Percentiles rank a stretch among this genome's conserved stretches.
These are phyloP conservation scores for Chaetomiaceae sp. DNA, from an alignment of 2,329 filamentous ascomycete genomes.

Conservation along the genomic window DNA sequence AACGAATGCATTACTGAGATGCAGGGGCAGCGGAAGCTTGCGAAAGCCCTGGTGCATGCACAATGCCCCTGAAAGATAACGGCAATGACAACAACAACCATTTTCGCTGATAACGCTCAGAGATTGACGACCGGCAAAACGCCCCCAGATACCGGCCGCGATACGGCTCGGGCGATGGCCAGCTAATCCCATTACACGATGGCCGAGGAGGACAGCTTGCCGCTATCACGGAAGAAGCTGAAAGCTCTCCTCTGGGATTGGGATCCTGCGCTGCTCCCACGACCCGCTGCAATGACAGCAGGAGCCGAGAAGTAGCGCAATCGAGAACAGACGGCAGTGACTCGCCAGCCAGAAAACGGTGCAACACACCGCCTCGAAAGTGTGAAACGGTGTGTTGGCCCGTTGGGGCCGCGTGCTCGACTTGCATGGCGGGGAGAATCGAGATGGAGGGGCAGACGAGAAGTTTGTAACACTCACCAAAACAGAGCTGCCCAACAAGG, in stretches of 20 bases:
- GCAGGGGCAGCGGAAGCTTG: not conserved
- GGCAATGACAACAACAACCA: conserved; percentile 4
- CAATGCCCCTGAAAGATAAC: not conserved
- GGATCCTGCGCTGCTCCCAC: not conserved
- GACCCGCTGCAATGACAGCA: too few species aligned
- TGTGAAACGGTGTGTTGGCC: not conserved
- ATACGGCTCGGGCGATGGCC: conserved; percentile 4
- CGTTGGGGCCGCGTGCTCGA: not conserved
- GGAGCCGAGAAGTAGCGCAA: too few species aligned
- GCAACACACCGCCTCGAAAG: not conserved
- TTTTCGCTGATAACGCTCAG: conserved; percentile 24
- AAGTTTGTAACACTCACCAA: not conserved
- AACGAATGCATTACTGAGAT: not conserved
- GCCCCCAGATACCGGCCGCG: conserved; percentile 10
- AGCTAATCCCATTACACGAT: conserved; percentile 16
- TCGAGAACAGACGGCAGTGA: not conserved
- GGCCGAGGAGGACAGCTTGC: too few species aligned
- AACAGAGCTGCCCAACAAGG: not conserved
- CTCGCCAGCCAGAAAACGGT: conserved; percentile 5
- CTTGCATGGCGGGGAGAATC: not conserved
- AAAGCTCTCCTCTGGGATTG: too few species aligned
- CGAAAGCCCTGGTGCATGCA: not conserved
- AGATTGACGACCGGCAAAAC: conserved; percentile 18
- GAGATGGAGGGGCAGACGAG: conserved; percentile 3
- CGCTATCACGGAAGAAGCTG: too few species aligned